These are phyloP conservation scores for Exophiala bonariae DNA, from an alignment of 2,329 filamentous ascomycete species.

Conservation along the genomic window DNA sequence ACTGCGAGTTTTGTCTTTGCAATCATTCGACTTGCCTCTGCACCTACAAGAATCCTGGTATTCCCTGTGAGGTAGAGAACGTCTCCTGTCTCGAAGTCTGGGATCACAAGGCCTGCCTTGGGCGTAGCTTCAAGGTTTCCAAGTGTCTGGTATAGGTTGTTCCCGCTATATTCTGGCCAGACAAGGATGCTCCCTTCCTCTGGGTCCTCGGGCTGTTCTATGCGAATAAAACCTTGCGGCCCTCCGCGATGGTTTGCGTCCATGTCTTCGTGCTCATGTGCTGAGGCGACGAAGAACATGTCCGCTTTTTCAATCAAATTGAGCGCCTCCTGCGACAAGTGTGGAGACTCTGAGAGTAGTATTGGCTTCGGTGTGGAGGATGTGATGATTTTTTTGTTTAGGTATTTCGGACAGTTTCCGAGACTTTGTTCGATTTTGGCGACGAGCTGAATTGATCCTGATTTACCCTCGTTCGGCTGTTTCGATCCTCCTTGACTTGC, in stretches of 20 bases:
- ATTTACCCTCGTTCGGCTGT: conserved; percentile 13
- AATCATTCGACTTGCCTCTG: conserved; percentile 62
- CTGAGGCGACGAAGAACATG: conserved; percentile 75
- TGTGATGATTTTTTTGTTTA: conserved; percentile 70
- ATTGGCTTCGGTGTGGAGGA: conserved; percentile 55
- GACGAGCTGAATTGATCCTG: conserved; percentile 57
- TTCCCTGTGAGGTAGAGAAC: conserved; percentile 73
- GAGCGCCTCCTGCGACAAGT: conserved; percentile 56
- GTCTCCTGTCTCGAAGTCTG: conserved; percentile 71
- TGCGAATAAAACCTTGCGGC: conserved; percentile 69
- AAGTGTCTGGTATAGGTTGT: conserved; percentile 78
- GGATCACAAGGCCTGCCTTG: conserved; percentile 67
- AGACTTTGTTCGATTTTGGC: conserved; percentile 70
- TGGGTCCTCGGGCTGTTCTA: conserved; percentile 47
- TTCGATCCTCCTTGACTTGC: conserved; percentile 30
- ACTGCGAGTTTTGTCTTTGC: conserved; percentile 72
- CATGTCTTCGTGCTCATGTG: conserved; percentile 65
- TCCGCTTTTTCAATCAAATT: conserved; percentile 65
- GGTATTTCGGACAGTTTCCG: conserved; percentile 64
- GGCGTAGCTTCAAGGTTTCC: conserved; percentile 73
- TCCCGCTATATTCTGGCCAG: conserved; percentile 85
- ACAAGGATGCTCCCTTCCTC: conserved; percentile 59
- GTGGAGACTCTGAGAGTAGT: conserved; percentile 48
- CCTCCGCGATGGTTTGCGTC: conserved; percentile 83
- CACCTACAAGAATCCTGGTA: conserved; percentile 65